Conservation (phyloP, 768 basidiomycete species). For the Lepiota brunneoincarnata region DNA sequence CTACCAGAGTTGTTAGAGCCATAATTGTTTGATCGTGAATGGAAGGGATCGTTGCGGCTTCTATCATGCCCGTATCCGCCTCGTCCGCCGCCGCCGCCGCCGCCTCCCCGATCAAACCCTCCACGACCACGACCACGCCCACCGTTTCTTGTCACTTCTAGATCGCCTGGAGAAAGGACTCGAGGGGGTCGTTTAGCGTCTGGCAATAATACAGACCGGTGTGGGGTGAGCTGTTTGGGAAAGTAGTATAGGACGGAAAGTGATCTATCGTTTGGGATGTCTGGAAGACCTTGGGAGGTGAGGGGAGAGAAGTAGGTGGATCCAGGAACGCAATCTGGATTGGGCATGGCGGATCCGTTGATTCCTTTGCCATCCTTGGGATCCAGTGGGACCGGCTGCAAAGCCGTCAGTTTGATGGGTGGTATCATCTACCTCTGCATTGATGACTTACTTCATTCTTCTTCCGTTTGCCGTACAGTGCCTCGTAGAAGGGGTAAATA, state of each 20-base stretch:
- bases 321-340: constrained; percentile 88
- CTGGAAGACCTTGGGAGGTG: constrained; percentile 53
- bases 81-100: constrained; percentile 29
- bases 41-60: constrained; percentile 45
- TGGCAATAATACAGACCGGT: constrained; percentile 79
- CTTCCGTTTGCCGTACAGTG: constrained; percentile 88
- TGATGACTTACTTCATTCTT: constrained; percentile 59
- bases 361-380: constrained; percentile 71
- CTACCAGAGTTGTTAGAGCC: constrained; percentile 33
- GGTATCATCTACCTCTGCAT: not conserved
- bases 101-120: constrained; percentile 19
- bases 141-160: constrained; percentile 63
- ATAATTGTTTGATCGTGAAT: constrained; percentile 39
- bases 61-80: constrained; percentile 33
- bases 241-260: constrained; percentile 87
- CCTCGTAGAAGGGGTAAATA: constrained; percentile 84
- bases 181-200: constrained; percentile 61
- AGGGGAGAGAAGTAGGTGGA: constrained; percentile 86
- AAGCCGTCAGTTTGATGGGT: constrained; percentile 13
- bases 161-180: constrained; percentile 64
- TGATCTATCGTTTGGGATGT: constrained; percentile 85
- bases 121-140: constrained; percentile 52
- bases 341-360: constrained; percentile 75
- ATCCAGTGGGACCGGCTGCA: constrained; percentile 75
- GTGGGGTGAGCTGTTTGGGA: constrained; percentile 83